These are phyloP conservation scores for Microbotryum saponariae DNA, from an alignment of 1,284 basidiomycete species.

Conservation along the genomic window DNA sequence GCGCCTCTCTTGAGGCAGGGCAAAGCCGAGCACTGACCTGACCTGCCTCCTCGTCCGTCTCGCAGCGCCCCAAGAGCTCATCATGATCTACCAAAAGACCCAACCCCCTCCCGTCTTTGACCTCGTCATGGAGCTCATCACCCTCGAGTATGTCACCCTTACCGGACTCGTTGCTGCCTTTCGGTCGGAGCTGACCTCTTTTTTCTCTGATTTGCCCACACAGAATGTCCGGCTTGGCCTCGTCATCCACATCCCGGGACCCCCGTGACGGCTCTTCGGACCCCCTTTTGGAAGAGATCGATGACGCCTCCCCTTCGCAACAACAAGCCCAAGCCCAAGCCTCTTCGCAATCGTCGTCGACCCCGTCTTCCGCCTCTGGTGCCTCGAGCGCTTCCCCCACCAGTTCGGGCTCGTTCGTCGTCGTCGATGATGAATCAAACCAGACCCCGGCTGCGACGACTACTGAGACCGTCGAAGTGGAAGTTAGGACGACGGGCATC, in stretches of 20 bases:
- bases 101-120: slow-evolving; percentile 79
- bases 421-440: slow-evolving; percentile 17
- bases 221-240: neutral
- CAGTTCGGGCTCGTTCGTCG: slow-evolving; percentile 18
- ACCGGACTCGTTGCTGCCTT: slow-evolving; percentile 4
- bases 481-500: neutral
- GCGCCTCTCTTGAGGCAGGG: neutral
- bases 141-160: slow-evolving; percentile 58
- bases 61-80: slow-evolving; percentile 25
- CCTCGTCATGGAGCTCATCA: slow-evolving; percentile 80
- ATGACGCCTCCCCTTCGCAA: neutral
- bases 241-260: slow-evolving; percentile 1
- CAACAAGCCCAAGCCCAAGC: neutral
- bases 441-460: neutral
- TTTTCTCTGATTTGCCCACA: neutral
- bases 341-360: neutral
- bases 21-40: neutral
- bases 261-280: slow-evolving; percentile 7
- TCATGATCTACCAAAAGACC: slow-evolving; percentile 75
- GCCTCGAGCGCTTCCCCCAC: neutral
- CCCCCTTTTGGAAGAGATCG: slow-evolving; percentile 4
- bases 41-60: neutral
- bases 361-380: neutral
- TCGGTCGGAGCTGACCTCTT: neutral
- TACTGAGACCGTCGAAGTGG: slow-evolving; percentile 2